Conservation (phyloP, 2,329 filamentous ascomycete species). For the Colletotrichum sp. region DNA sequence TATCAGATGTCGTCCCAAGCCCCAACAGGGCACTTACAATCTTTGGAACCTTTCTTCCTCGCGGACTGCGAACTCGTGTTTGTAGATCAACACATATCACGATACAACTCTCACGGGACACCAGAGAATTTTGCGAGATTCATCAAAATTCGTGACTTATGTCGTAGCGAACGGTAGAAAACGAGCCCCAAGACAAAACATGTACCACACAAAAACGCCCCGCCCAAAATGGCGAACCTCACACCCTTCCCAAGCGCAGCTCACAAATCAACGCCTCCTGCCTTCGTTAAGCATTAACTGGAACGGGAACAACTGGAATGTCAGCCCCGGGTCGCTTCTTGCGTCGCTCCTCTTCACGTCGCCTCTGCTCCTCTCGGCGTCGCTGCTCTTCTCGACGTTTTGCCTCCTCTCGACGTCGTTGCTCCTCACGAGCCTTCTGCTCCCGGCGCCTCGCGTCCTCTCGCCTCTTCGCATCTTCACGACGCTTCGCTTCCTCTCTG, state of each 20-base stretch:
- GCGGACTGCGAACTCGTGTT: not conserved
- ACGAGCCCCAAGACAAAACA: not conserved
- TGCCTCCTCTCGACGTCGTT: not conserved
- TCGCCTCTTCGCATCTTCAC: not conserved
- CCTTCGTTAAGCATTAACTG: not conserved
- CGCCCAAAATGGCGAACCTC: not conserved
- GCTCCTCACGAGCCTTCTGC: not conserved
- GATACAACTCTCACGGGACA: rapidly evolving
- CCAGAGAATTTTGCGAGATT: rapidly evolving
- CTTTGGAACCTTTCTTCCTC: not conserved
- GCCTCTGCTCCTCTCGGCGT: not conserved
- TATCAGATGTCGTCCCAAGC: not conserved
- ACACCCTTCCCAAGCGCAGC: not conserved
- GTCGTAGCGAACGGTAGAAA: not conserved
- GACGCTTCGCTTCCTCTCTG: not conserved
- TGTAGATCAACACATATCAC: rapidly evolving
- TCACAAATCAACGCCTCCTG: rapidly evolving
- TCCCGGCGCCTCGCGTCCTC: not conserved
- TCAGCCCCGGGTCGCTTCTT: not conserved
- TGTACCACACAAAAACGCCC: not conserved
- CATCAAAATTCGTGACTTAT: not conserved
- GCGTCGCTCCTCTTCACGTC: not conserved
- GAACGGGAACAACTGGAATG: not conserved
- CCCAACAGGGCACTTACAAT: not conserved
- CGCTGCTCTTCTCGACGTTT: not conserved